Conservation (phyloP, 164 flowering plant genomes). For the Piper betle region DNA sequence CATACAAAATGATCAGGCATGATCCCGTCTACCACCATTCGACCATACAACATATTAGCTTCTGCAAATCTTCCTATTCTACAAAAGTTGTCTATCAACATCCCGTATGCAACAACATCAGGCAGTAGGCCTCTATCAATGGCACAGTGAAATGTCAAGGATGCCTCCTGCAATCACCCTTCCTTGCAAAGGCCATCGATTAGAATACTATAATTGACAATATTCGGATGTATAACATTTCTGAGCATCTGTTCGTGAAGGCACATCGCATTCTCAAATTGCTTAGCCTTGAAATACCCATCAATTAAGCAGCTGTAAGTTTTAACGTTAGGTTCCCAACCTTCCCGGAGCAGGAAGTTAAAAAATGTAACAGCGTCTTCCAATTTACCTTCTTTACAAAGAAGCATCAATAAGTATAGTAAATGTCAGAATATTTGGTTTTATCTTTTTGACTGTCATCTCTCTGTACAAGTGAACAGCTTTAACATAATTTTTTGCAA, state of each 20-base stretch:
- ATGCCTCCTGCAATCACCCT: conserved; percentile 35
- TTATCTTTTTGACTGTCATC: conserved; percentile 10
- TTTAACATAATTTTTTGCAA: conserved; percentile 17
- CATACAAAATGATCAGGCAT: conserved; percentile 24
- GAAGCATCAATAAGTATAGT: conserved; percentile 31
- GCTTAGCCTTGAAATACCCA: conserved; percentile 29
- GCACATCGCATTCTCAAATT: conserved; percentile 19
- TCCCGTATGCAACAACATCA: conserved; percentile 43
- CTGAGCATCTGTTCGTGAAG: conserved; percentile 33
- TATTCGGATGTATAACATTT: conserved; percentile 25
- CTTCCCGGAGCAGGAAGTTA: conserved; percentile 20
- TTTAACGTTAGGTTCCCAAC: conserved; percentile 27
- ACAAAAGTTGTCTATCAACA: conserved; percentile 34
- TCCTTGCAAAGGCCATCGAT: conserved; percentile 43
- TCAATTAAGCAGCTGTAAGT: conserved; percentile 42
- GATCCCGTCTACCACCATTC: conserved; percentile 28
- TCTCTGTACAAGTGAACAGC: conserved; percentile 22
- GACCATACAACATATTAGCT: conserved; percentile 24
- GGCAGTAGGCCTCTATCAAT: conserved; percentile 22
- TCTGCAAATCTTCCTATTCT: conserved; percentile 28
- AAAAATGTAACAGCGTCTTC: conserved; percentile 30
- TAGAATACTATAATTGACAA: conserved; percentile 38
- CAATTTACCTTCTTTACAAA: conserved; percentile 31
- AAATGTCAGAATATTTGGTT: conserved; percentile 27
- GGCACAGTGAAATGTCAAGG: conserved; percentile 24